phyloP scores from a whole-genome alignment of 768 basidiomycete genomes.

The Tephrocybe sp. region DNA sequence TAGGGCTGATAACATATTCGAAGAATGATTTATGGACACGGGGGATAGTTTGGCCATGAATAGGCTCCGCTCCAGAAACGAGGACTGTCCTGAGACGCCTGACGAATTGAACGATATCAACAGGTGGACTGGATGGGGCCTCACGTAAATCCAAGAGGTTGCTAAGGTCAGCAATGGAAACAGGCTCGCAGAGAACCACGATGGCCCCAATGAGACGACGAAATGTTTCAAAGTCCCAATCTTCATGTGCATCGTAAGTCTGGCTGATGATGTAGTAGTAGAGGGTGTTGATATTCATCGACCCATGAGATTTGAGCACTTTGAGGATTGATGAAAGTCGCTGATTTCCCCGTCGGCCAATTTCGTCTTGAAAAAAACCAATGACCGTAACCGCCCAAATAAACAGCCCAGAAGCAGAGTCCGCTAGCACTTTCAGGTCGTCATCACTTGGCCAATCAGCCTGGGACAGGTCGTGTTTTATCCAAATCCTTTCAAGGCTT shows the following conservation, averaged over 20 bases:
- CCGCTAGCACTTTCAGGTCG: neutral
- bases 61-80: neutral
- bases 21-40: constrained; percentile 7
- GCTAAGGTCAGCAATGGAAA: neutral
- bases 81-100: constrained; percentile 1
- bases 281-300: constrained; percentile 15
- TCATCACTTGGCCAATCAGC: constrained; percentile 12
- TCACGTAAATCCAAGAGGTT: neutral
- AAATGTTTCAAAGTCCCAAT: constrained; percentile 6
- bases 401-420: constrained; percentile 14
- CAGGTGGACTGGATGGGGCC: neutral
- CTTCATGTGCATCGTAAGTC: neutral
- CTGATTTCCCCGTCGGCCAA: constrained; percentile 9
- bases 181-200: neutral
- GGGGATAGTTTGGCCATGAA: neutral
- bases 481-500: constrained; percentile 3
- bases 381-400: constrained; percentile 17
- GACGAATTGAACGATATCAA: constrained; percentile 1
- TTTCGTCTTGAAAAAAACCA: constrained; percentile 11
- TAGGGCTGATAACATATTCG: constrained; percentile 6
- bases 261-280: constrained; percentile 7
- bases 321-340: too few species aligned
- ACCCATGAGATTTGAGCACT: constrained; percentile 1
- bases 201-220: neutral
- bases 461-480: constrained; percentile 8